Evolutionary conservation across 495 filamentous ascomycete genomes (phyloP).

Genomic region (Aspergillus nidulans): DNA sequence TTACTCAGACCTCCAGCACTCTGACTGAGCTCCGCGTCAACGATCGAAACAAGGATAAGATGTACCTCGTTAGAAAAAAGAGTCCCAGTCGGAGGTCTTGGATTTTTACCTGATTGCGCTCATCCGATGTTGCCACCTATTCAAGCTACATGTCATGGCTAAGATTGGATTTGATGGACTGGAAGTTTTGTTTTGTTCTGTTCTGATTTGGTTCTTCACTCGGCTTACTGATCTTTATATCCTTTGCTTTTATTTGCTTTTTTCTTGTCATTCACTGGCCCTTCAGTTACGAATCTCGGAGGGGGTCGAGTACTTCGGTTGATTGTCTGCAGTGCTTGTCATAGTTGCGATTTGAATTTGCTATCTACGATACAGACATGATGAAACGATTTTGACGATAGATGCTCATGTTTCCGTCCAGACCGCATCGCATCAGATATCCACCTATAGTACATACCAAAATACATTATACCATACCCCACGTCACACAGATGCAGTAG

Average conservation of each 20-base stretch:
- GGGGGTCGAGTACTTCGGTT: too few relatives aligned
- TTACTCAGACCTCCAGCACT: conserved; percentile 41
- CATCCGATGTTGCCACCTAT: too few relatives aligned
- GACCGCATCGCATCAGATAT: not conserved
- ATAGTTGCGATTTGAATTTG: conserved; percentile 25
- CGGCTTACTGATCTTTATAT: too few relatives aligned
- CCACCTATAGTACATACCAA: not conserved
- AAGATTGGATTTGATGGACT: too few relatives aligned
- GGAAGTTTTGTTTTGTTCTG: too few relatives aligned
- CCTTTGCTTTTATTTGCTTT: too few relatives aligned
- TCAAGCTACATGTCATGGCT: too few relatives aligned
- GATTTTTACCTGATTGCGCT: conserved; percentile 30
- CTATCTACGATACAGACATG: conserved; percentile 21
- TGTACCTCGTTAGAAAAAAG: conserved; percentile 64
- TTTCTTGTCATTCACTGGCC: too few relatives aligned
- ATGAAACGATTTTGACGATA: not conserved
- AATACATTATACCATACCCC: not conserved
- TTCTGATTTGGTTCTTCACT: too few relatives aligned
- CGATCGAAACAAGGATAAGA: conserved; percentile 49
- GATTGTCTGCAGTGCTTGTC: not conserved
- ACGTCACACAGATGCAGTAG: too few relatives aligned
- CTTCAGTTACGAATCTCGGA: too few relatives aligned
- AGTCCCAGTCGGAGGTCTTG: conserved; percentile 31
- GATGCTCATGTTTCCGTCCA: not conserved
- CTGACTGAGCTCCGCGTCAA: conserved; percentile 47